Evolutionary conservation across 1,139 yeast genomes (phyloP).

Genomic region (Pichia sp.): DNA sequence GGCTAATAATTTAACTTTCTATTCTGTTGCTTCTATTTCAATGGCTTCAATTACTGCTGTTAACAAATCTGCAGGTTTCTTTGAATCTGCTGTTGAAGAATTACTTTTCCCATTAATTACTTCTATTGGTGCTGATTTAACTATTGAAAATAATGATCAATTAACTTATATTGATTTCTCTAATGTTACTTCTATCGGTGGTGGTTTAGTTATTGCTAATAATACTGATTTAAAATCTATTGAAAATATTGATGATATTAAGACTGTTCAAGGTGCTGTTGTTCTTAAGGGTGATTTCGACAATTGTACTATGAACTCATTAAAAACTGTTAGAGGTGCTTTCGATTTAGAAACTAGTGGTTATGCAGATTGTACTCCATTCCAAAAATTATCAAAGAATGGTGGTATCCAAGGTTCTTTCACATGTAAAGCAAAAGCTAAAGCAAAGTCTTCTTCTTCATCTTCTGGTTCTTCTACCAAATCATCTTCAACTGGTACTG

Average conservation of each 20-base stretch:
- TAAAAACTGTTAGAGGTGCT: constrained; percentile 85
- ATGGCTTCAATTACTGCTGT: constrained; percentile 62
- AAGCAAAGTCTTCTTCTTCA: constrained; percentile 39
- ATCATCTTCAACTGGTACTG: constrained; percentile 27
- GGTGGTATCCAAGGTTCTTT: constrained; percentile 89
- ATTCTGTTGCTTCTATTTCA: constrained; percentile 67
- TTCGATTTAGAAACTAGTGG: constrained; percentile 73
- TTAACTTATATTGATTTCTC: constrained; percentile 68
- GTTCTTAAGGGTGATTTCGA: constrained; percentile 72
- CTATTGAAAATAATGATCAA: constrained; percentile 66
- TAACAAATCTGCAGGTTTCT: constrained; percentile 76
- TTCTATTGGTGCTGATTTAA: constrained; percentile 71
- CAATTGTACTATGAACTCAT: constrained; percentile 66
- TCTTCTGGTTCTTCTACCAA: constrained; percentile 37
- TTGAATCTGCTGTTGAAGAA: constrained; percentile 53
- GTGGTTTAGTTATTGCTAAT: constrained; percentile 83
- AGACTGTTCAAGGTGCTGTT: constrained; percentile 82
- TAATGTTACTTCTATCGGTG: constrained; percentile 64
- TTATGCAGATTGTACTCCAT: constrained; percentile 73
- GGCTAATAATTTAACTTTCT: constrained; percentile 84
- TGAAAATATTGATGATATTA: constrained; percentile 67
- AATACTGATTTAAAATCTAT: constrained; percentile 64
- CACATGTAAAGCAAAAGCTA: constrained; percentile 54
- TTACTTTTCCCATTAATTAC: constrained; percentile 52
- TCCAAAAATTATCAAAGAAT: constrained; percentile 57